These are phyloP conservation scores for Saccharum officinarum DNA, from an alignment of 176 grass and related monocot genomes.

Conservation along the genomic window DNA sequence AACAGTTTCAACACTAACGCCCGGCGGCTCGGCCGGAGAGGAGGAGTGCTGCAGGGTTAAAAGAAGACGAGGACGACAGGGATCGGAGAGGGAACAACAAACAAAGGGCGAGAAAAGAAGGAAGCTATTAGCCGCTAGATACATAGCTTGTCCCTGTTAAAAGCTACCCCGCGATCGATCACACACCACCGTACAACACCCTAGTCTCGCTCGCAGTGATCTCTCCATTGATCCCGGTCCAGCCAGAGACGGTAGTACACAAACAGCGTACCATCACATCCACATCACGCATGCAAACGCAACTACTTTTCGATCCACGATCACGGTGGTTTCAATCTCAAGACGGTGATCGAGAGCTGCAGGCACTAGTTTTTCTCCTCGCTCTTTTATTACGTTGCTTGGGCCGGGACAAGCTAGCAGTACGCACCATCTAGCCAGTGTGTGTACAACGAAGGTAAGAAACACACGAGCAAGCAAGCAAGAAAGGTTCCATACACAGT, in stretches of 20 bases:
- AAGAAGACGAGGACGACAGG: background rate
- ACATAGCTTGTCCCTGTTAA: slow-evolving; percentile 69
- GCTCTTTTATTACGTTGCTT: background rate
- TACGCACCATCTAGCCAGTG: background rate
- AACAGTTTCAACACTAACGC: no score
- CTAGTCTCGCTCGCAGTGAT: background rate
- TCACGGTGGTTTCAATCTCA: background rate
- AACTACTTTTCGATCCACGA: slow-evolving; percentile 28
- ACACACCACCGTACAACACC: slow-evolving; percentile 17
- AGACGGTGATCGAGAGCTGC: background rate
- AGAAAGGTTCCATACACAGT: background rate
- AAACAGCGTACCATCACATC: slow-evolving; percentile 5
- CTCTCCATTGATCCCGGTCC: slow-evolving; percentile 1
- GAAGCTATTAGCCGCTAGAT: slow-evolving; percentile 15
- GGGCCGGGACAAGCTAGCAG: background rate
- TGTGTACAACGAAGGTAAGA: background rate
- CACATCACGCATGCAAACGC: slow-evolving; percentile 31
- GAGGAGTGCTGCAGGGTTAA: background rate
- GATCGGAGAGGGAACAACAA: slow-evolving; percentile 17
- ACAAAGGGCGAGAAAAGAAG: slow-evolving; percentile 33
- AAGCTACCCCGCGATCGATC: slow-evolving; percentile 41
- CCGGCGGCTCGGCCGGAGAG: background rate
- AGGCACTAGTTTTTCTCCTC: background rate
- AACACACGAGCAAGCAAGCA: background rate
- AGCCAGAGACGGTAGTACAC: background rate